These are phyloP conservation scores for Fonsecaea pedrosoi DNA, from an alignment of 2,329 filamentous ascomycete species.

Conservation along the genomic window DNA sequence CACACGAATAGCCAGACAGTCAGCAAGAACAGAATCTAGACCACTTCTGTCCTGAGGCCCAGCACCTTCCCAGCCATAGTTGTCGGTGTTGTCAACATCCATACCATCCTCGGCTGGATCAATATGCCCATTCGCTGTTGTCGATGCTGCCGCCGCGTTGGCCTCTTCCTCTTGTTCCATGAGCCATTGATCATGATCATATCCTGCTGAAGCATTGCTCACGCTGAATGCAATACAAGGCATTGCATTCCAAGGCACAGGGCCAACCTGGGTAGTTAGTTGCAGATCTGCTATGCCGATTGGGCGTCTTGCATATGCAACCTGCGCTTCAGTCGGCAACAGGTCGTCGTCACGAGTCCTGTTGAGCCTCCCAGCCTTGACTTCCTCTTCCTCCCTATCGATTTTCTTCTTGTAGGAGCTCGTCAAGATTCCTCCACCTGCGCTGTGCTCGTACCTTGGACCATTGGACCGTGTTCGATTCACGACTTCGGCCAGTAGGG, in stretches of 20 bases:
- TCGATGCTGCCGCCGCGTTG: neutral
- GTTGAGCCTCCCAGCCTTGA: conserved; percentile 73
- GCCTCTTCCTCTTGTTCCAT: conserved; percentile 39
- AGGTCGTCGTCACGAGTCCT: conserved; percentile 75
- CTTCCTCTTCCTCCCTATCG: conserved; percentile 75
- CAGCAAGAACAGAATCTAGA: conserved; percentile 54
- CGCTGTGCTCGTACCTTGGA: conserved; percentile 64
- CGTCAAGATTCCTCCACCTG: conserved; percentile 76
- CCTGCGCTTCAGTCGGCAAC: conserved; percentile 80
- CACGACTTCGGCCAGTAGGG: conserved; percentile 63
- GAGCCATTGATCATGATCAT: conserved; percentile 72
- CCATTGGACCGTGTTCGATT: conserved; percentile 63
- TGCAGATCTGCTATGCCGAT: conserved; percentile 80
- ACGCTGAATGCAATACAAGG: conserved; percentile 76
- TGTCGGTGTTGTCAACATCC: conserved; percentile 61
- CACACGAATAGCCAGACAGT: conserved; percentile 38
- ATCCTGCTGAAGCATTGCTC: conserved; percentile 73
- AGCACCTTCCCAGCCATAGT: conserved; percentile 68
- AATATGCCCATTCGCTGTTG: conserved; percentile 25
- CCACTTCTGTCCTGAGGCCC: conserved; percentile 43
- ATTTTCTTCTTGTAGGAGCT: conserved; percentile 77
- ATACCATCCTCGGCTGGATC: conserved; percentile 26
- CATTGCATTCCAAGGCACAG: conserved; percentile 77
- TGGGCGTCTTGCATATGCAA: conserved; percentile 72
- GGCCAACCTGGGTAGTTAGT: conserved; percentile 75